Percentiles rank a stretch among this genome's conserved stretches.
Conservation (phyloP, 2,329 filamentous ascomycete species). For the Cladophialophora chaetospira region DNA sequence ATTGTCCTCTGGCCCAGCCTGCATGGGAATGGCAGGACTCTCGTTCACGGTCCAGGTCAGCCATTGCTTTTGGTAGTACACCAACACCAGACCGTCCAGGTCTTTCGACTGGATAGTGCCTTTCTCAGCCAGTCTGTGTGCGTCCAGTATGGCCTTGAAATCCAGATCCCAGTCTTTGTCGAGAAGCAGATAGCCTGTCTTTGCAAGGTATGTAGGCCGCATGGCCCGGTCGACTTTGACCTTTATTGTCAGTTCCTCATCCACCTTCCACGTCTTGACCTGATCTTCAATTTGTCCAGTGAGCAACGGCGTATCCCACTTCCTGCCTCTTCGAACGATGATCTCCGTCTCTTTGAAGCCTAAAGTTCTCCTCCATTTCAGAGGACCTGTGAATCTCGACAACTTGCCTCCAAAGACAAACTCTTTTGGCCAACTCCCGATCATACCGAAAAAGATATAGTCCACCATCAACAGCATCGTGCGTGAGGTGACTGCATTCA, state of each 20-base stretch:
- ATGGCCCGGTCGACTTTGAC: slow-evolving; percentile 68
- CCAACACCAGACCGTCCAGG: slow-evolving; percentile 70
- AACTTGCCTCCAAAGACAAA: slow-evolving; percentile 65
- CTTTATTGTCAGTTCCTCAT: slow-evolving; percentile 57
- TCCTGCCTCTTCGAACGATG: slow-evolving; percentile 74
- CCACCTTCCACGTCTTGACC: slow-evolving; percentile 39
- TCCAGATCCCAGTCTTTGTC: slow-evolving; percentile 85
- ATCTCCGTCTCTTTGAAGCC: slow-evolving; percentile 77
- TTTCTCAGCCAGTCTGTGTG: slow-evolving; percentile 67
- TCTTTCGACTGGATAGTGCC: slow-evolving; percentile 58
- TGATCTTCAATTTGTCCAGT: slow-evolving; percentile 40
- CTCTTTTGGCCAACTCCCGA: slow-evolving; percentile 73
- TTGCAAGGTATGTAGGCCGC: slow-evolving; percentile 66
- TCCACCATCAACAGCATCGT: slow-evolving; percentile 71
- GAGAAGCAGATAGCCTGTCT: slow-evolving; percentile 87
- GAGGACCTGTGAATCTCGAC: slow-evolving; percentile 60
- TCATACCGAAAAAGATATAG: slow-evolving; percentile 66
- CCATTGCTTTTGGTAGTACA: slow-evolving; percentile 65
- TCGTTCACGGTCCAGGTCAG: slow-evolving; percentile 61
- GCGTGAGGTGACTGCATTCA: slow-evolving; percentile 61
- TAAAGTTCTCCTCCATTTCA: slow-evolving; percentile 70
- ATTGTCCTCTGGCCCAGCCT: slow-evolving; percentile 61
- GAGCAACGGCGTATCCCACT: slow-evolving; percentile 66
- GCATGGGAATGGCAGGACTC: slow-evolving; percentile 43
- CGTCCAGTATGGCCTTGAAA: slow-evolving; percentile 76